A percentile compares a stretch with the other conserved stretches of the same genome.
These are phyloP conservation scores for Moelleriella libera DNA, from an alignment of 2,329 filamentous ascomycete genomes.

Conservation along the genomic window DNA sequence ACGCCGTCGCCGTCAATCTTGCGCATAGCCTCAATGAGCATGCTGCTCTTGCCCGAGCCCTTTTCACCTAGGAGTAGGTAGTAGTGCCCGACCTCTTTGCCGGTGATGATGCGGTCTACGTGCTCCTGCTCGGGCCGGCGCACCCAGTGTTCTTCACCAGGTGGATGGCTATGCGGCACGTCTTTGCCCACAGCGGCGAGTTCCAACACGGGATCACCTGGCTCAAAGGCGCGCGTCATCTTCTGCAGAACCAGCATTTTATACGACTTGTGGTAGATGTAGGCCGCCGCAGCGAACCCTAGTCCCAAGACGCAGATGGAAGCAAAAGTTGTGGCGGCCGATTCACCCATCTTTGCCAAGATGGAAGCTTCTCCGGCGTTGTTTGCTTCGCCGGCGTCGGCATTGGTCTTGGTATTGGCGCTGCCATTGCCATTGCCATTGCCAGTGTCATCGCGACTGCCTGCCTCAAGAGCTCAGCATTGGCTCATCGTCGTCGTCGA, in stretches of 20 bases:
- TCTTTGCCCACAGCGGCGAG: slow-evolving; percentile 55
- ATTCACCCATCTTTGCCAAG: slow-evolving; percentile 53
- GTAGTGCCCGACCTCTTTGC: slow-evolving; percentile 65
- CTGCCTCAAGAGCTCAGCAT: no score
- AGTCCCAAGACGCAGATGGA: slow-evolving; percentile 58
- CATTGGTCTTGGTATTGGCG: neutral
- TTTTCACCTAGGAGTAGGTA: slow-evolving; percentile 89
- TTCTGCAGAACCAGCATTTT: slow-evolving; percentile 84
- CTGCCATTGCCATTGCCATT: no score
- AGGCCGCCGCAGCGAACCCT: slow-evolving; percentile 53
- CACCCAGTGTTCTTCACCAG: slow-evolving; percentile 50
- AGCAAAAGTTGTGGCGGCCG: slow-evolving; percentile 61
- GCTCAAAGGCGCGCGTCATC: slow-evolving; percentile 82
- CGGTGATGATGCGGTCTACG: slow-evolving; percentile 73
- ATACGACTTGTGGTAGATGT: slow-evolving; percentile 70
- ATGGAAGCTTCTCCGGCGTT: slow-evolving; percentile 20
- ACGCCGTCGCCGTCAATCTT: slow-evolving; percentile 81
- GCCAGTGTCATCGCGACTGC: no score
- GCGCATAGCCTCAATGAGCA: slow-evolving; percentile 90
- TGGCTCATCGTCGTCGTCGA: no score
- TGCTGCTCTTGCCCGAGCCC: slow-evolving; percentile 90
- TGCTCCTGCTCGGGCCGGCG: slow-evolving; percentile 65
- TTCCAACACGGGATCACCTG: slow-evolving; percentile 80
- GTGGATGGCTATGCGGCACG: slow-evolving; percentile 27
- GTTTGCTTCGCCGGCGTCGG: neutral